These are phyloP conservation scores for Leccinum ochraceum DNA, from an alignment of 768 basidiomycete species.

Conservation along the genomic window DNA sequence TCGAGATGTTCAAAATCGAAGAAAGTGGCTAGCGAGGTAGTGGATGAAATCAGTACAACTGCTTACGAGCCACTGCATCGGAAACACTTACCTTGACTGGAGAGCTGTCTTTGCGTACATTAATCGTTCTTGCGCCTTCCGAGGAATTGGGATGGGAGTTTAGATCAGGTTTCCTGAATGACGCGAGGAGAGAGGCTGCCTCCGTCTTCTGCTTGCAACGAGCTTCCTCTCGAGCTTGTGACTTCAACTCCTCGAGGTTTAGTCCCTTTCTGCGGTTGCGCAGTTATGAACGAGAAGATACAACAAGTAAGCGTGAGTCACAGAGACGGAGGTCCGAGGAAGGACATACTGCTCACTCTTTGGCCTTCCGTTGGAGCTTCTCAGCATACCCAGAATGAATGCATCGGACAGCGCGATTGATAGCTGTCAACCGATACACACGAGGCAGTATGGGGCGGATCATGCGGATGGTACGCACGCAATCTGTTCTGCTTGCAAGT, in stretches of 20 bases:
- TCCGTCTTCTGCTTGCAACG: constrained; percentile 34
- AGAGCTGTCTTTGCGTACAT: constrained; percentile 58
- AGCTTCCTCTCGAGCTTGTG: constrained; percentile 30
- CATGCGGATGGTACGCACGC: not conserved
- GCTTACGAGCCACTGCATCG: not conserved
- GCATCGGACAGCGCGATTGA: constrained; percentile 9
- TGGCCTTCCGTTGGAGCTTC: constrained; percentile 62
- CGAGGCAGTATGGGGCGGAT: constrained; percentile 1
- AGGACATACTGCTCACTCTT: constrained; percentile 52
- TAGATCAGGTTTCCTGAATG: constrained; percentile 15
- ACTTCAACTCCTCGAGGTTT: constrained; percentile 38
- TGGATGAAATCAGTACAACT: not conserved
- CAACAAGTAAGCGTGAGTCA: constrained; percentile 9
- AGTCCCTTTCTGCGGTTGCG: constrained; percentile 43
- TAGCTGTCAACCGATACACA: constrained; percentile 1
- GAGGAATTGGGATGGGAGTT: constrained; percentile 10
- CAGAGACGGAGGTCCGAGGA: not conserved
- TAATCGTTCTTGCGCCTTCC: constrained; percentile 9
- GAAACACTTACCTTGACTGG: constrained; percentile 57
- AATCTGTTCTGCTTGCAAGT: not conserved
- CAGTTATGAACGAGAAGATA: constrained; percentile 6
- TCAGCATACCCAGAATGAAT: constrained; percentile 52
- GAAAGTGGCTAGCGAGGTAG: constrained; percentile 65
- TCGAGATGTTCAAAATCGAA: constrained; percentile 75
- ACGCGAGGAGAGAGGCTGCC: constrained; percentile 13